These are phyloP conservation scores for Citrullus mucosospermus DNA, from an alignment of 306 rosid species.

Conservation along the genomic window DNA sequence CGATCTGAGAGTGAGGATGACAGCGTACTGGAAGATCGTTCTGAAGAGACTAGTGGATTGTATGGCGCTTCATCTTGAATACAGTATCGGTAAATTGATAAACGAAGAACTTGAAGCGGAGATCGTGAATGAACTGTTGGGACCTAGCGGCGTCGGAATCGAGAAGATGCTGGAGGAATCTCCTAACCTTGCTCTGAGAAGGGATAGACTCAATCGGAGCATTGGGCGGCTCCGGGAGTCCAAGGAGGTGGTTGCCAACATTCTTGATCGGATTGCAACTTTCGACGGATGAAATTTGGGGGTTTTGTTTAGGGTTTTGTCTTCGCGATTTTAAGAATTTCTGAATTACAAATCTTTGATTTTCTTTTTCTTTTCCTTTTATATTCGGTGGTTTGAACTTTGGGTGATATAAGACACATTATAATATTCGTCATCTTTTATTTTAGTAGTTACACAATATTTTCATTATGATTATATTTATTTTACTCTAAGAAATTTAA, in stretches of 20 bases:
- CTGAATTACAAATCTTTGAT: no score
- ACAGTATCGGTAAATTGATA: conserved; percentile 17
- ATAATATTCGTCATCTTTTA: no score
- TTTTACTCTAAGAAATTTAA: no score
- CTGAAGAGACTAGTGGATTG: conserved; percentile 26
- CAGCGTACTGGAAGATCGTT: conserved; percentile 44
- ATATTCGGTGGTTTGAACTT: no score
- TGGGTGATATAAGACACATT: no score
- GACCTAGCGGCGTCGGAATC: conserved; percentile 18
- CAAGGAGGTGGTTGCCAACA: conserved; percentile 9
- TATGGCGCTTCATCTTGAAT: conserved; percentile 28
- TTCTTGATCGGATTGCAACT: conserved; percentile 26
- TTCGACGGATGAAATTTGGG: neutral
- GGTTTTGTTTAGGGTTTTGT: no score
- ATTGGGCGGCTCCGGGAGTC: conserved; percentile 16
- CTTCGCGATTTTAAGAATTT: no score
- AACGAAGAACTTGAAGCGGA: conserved; percentile 27
- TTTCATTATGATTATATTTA: no score
- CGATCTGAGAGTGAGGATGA: conserved; percentile 38
- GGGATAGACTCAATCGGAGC: conserved; percentile 23
- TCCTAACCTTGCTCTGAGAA: conserved; percentile 22
- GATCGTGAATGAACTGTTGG: conserved; percentile 14
- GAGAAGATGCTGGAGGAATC: conserved; percentile 42
- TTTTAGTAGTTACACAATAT: no score
- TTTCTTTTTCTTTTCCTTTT: no score